Conservation (phyloP, 2,329 filamentous ascomycete genomes). For the Arthrobotrys sphaeroides region DNA sequence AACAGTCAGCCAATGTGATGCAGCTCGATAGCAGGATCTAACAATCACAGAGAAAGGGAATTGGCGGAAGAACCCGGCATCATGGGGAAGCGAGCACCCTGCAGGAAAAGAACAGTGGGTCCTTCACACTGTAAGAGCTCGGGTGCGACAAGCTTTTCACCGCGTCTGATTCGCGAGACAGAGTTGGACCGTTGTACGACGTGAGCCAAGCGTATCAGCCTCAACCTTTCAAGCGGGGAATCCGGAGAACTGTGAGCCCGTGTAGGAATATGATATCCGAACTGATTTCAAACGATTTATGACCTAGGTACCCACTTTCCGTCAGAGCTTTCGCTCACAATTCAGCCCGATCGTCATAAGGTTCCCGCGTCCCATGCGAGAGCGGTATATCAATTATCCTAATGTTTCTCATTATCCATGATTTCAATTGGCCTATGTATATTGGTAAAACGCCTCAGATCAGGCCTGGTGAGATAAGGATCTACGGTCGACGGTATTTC, state of each 20-base stretch:
- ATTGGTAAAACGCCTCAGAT: background rate
- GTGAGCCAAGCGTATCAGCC: conserved; percentile 3
- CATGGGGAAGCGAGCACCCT: conserved; percentile 19
- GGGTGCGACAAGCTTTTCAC: conserved; percentile 1
- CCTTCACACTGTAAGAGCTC: background rate
- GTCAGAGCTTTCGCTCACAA: background rate
- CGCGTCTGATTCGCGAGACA: background rate
- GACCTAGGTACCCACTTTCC: no score
- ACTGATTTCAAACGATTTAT: no score
- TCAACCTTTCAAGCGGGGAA: background rate
- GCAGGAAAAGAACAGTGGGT: background rate
- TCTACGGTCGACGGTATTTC: background rate
- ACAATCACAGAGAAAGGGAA: conserved; percentile 5
- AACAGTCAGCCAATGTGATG: conserved; percentile 19
- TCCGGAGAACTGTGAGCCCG: background rate
- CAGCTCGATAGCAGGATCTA: conserved; percentile 9
- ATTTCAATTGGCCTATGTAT: background rate
- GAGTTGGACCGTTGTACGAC: background rate
- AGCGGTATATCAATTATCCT: background rate
- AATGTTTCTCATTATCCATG: conserved; percentile 6
- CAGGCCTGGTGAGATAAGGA: background rate
- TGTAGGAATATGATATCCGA: no score
- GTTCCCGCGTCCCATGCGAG: no score
- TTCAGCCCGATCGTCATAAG: background rate
- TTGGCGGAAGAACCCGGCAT: conserved; percentile 17